These are phyloP conservation scores for Pseudopediastrum boryanum DNA, from an alignment of 139 green algal species.

Conservation along the genomic window DNA sequence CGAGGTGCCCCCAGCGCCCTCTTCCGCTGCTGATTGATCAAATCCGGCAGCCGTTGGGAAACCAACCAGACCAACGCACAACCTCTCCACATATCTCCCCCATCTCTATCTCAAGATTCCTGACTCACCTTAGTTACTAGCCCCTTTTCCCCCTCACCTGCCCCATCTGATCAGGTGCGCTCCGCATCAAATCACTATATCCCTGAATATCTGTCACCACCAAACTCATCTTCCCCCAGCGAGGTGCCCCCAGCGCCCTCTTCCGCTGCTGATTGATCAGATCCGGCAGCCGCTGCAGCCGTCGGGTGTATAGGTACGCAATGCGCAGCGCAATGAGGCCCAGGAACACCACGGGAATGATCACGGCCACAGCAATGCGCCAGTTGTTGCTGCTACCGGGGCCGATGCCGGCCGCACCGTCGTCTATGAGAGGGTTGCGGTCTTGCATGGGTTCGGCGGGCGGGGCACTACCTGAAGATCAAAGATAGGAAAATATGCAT, in stretches of 20 bases:
- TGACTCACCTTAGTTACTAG: too few species aligned
- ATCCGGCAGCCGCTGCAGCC: slow-evolving; percentile 15
- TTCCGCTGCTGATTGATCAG: slow-evolving; percentile 41
- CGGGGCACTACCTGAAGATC: not conserved
- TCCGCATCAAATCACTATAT: slow-evolving; percentile 45
- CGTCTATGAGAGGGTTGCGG: not conserved
- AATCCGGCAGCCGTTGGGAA: not conserved
- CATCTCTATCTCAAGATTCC: not conserved
- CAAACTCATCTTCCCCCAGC: slow-evolving; percentile 42
- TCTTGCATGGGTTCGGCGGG: not conserved
- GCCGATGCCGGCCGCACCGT: not conserved
- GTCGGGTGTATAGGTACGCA: not conserved
- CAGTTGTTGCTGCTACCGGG: not conserved
- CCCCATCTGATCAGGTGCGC: slow-evolving; percentile 23
- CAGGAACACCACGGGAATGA: slow-evolving; percentile 2
- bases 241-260: slow-evolving; percentile 48
- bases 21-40: not conserved
- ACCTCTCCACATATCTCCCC: not conserved
- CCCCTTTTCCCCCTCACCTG: slow-evolving; percentile 9
- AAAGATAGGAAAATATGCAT: not conserved
- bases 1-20: not conserved
- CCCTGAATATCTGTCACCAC: slow-evolving; percentile 65
- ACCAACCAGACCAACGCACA: not conserved
- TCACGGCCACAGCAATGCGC: slow-evolving; percentile 7
- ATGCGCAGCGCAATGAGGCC: slow-evolving; percentile 9